phyloP scores from a whole-genome alignment of 2,329 filamentous ascomycete species.

The Davidsoniella neocaledoniae region DNA sequence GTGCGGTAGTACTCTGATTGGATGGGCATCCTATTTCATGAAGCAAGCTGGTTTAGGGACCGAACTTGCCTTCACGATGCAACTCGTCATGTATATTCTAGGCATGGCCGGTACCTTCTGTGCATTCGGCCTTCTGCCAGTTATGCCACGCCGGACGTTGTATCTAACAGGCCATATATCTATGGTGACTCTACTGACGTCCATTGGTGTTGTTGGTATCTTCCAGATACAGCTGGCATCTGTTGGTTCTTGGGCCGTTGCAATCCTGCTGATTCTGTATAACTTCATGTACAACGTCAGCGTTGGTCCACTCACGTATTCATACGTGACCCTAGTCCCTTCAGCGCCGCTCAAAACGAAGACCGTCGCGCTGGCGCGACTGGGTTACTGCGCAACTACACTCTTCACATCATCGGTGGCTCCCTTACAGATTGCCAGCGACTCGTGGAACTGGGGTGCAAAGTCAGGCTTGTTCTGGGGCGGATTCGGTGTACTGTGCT shows the following conservation, averaged over 20 bases:
- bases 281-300: constrained; percentile 19
- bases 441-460: constrained; percentile 22
- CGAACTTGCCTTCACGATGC: constrained; percentile 16
- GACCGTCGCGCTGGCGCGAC: constrained; percentile 19
- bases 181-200: constrained; percentile 21
- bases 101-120: constrained; percentile 25
- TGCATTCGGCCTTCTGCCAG: constrained; percentile 22
- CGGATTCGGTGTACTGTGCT: constrained; percentile 22
- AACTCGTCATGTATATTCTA: constrained; percentile 20
- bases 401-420: constrained; percentile 16
- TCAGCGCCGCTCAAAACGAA: constrained; percentile 21
- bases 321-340: constrained; percentile 20
- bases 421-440: constrained; percentile 18
- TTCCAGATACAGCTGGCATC: constrained; percentile 23
- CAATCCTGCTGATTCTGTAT: constrained; percentile 17
- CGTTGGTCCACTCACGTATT: constrained; percentile 21
- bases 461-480: constrained; percentile 23
- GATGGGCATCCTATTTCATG: constrained; percentile 23
- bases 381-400: constrained; percentile 17
- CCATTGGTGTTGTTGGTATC: constrained; percentile 24
- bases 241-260: constrained; percentile 14
- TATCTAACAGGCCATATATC: constrained; percentile 25
- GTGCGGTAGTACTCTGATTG: constrained; percentile 19
- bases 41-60: constrained; percentile 20
- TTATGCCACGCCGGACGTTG: constrained; percentile 24